A percentile compares a stretch with the other conserved stretches of the same genome.
phyloP scores from a whole-genome alignment of 2,329 filamentous ascomycete genomes.

The Colletotrichum gigasporum region DNA sequence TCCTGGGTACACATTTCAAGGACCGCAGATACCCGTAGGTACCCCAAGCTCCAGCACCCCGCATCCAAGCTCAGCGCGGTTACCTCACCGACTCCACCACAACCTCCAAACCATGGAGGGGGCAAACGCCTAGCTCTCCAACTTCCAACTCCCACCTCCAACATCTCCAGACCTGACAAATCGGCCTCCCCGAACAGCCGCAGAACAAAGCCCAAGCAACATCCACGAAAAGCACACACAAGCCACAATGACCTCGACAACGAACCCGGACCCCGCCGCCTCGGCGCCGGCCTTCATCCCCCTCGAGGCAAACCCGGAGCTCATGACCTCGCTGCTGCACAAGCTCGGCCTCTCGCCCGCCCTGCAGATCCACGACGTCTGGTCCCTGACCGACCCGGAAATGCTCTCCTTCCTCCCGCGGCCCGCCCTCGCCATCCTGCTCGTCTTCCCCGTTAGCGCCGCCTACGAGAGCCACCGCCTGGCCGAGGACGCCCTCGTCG shows the following conservation, averaged over 20 bases:
- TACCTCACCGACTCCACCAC: conserved; percentile 29
- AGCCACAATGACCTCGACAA: conserved; percentile 39
- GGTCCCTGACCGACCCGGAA: conserved; percentile 85
- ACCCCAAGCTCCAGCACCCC: conserved; percentile 29
- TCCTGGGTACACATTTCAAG: too few species aligned
- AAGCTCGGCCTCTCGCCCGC: conserved; percentile 83
- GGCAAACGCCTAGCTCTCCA: conserved; percentile 21
- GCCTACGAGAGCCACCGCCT: conserved; percentile 81
- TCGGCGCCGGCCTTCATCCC: conserved; percentile 62
- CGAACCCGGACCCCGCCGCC: conserved; percentile 50
- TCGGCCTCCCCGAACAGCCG: not conserved
- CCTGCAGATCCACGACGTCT: conserved; percentile 89
- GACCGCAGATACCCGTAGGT: too few species aligned
- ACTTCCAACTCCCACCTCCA: not conserved
- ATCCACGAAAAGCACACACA: not conserved
- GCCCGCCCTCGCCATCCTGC: conserved; percentile 85
- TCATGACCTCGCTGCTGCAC: conserved; percentile 86
- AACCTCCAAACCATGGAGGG: not conserved
- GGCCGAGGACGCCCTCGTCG: conserved; percentile 73
- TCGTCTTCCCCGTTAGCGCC: conserved; percentile 87
- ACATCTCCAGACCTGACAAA: not conserved
- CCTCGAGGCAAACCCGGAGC: conserved; percentile 81
- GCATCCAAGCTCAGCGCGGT: conserved; percentile 10
- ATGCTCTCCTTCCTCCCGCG: conserved; percentile 88
- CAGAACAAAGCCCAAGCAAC: not conserved